Base-by-base conservation (phyloP, 495 filamentous ascomycete species). In the Amniculicola lignicola region DNA sequence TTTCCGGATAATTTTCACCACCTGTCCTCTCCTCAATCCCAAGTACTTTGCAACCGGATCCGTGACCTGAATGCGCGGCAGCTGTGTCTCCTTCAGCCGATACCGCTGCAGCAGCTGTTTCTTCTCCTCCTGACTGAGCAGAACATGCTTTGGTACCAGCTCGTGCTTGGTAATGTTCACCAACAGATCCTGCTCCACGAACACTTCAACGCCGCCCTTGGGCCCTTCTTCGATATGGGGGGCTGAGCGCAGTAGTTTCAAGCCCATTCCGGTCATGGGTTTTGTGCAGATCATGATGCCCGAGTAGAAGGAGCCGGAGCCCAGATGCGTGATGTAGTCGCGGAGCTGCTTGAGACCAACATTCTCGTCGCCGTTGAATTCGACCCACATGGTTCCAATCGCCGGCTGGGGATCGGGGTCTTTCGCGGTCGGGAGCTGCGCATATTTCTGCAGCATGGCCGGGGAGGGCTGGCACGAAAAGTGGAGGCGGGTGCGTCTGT, bases 151-250 rank as follows among this genome's bases (percentile, higher is more conserved):
- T 24, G 93, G 93, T 15, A 98, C 93, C 14, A 98, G 82, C 73
- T 97, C 90, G 74, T 98, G 93, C 67, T 90, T 89, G 21, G 92
- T 97, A 71, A 98, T 98, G 72, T 98, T 98, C 67, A 97, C 90
- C 39, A 98, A 79, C 65, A 98, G 73, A 73, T 98, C 91, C 73
- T 90, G 84, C 74, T 98, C 94, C 54, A 90, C 78, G 79, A 97
- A 98, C 63, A 87, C 86, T 77, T 98, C 93, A 65, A 96, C 87
- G 63, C 87, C 82, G 48, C 60, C 60, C 23, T 49, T 49, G 3
- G 55, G 55, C 0, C 54, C 55, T 73, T 97, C 93, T 54, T 90
- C 78, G 79, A 97, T 96, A 62, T 85, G 85, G 75, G 96, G 90
- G 63, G 95, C 87, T 62, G 87, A 81, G 33, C 78, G 81, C 71